Evolutionary conservation across 2,329 filamentous ascomycete genomes (phyloP), one percentile per base, ranked within the genome.

Genomic region (Fusarium odoratissimum): DNA sequence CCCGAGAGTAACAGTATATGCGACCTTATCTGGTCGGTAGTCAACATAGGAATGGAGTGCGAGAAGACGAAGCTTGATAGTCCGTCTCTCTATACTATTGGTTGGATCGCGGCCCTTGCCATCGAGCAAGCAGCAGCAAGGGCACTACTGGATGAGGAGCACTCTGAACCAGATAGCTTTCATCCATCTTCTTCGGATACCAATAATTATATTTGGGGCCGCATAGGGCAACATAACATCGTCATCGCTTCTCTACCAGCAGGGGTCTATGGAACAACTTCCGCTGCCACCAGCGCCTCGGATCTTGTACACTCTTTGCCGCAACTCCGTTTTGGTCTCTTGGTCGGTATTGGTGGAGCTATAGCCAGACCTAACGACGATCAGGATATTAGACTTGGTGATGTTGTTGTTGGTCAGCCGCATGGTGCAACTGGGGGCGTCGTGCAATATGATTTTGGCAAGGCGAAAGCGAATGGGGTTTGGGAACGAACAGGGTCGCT

Each of bases 291-390:
- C 6, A 74, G 67, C 0, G 76, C 59, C 3, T 55, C 58, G 2
- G 23, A 57, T 12, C 45, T 79, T 5, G 17, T 73, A 3, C 10
- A 56, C 1, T 72, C 73, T 3, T 41, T 79, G 5, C 72, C 75
- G 6, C 59, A 70, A 4, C 72, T 78, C 3, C 57, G 61, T 0
- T 31, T 78, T 21, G 71, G 67, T 1, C 41, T 78, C 3, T 16
- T 77, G 23, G 72, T 77, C 66, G 79, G 82, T 1, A 85, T 83
- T 76, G 88, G 87, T 3, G 88, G 90, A 1, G 78, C 58, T 1
- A 42, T 75, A 14, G 23, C 72, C 2, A 16, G 13, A 1, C 65
- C 60, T 1, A 13, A 35, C 1, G 28, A 46, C 4, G 41, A 31
- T 11, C 51, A 61, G 4, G 78, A 80, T 13, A 69, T 80, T 14